Evolutionary conservation across 2,329 filamentous ascomycete genomes (phyloP).

Genomic region (Metarhizium robertsii): DNA sequence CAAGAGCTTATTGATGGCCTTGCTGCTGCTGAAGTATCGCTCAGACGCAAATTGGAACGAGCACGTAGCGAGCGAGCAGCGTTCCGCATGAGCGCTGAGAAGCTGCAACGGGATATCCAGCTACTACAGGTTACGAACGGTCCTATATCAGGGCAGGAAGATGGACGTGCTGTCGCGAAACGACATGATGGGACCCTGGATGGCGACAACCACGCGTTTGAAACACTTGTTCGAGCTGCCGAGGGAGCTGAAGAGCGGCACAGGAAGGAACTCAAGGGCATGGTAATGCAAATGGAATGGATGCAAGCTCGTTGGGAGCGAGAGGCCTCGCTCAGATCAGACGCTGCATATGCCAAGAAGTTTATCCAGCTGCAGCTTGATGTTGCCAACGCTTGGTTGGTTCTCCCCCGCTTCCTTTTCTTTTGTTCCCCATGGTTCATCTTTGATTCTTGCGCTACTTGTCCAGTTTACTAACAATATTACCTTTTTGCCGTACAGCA

Average conservation of each 20-base stretch:
- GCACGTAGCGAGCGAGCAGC: slow-evolving; percentile 55
- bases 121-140: slow-evolving; percentile 31
- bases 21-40: slow-evolving; percentile 44
- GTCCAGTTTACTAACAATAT: background rate
- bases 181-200: slow-evolving; percentile 20
- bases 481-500: slow-evolving; percentile 47
- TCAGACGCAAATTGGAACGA: slow-evolving; percentile 60
- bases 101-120: slow-evolving; percentile 42
- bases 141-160: slow-evolving; percentile 10
- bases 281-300: slow-evolving; percentile 86
- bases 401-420: slow-evolving; percentile 18
- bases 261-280: slow-evolving; percentile 66
- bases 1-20: slow-evolving; percentile 54
- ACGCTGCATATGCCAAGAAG: slow-evolving; percentile 78
- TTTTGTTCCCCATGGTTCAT: slow-evolving; percentile 6
- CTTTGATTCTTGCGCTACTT: background rate
- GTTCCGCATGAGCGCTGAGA: slow-evolving; percentile 44
- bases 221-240: slow-evolving; percentile 48
- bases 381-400: slow-evolving; percentile 84
- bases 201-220: slow-evolving; percentile 37
- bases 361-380: slow-evolving; percentile 73
- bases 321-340: slow-evolving; percentile 70
- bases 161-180: slow-evolving; percentile 16
- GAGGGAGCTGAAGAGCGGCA: slow-evolving; percentile 60
- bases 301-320: slow-evolving; percentile 72